Percentiles rank a stretch among this genome's conserved stretches.
These are phyloP conservation scores for Cercophora samala DNA, from an alignment of 495 filamentous ascomycete genomes.

Conservation along the genomic window DNA sequence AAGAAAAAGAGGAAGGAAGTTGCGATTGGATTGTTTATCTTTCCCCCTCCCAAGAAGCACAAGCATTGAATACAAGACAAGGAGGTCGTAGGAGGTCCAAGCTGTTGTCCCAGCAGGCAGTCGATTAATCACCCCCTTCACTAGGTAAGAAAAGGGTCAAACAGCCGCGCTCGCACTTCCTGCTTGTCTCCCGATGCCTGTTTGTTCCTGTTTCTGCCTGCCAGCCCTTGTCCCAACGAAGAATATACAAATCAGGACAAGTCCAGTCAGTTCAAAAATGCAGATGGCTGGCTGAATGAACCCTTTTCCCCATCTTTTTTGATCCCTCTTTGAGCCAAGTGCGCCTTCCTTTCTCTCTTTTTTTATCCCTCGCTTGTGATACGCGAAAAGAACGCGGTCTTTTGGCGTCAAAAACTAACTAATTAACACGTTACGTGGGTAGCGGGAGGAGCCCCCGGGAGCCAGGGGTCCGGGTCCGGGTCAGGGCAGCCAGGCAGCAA, in stretches of 20 bases:
- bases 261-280: constrained; percentile 2
- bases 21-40: neutral
- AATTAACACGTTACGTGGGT: constrained; percentile 20
- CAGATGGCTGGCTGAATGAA: constrained; percentile 17
- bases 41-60: neutral
- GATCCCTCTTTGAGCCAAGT: neutral
- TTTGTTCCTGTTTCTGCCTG: neutral
- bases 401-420: constrained; percentile 23
- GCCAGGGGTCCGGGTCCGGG: neutral
- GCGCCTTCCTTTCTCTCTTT: neutral
- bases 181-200: too few relatives aligned
- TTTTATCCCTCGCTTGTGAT: constrained; percentile 17
- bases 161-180: neutral
- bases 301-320: neutral
- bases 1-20: neutral
- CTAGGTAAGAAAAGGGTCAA: neutral
- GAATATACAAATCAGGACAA: constrained; percentile 3
- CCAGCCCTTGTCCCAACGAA: constrained; percentile 16
- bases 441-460: neutral
- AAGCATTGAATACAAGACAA: neutral
- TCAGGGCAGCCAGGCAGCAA: too few relatives aligned
- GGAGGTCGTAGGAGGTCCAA: neutral
- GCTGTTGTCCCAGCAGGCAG: neutral
- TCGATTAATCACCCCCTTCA: neutral
- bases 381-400: constrained; percentile 26